Evolutionary conservation across 1,284 basidiomycete genomes (phyloP).

Genomic region (Peniophora sp.): DNA sequence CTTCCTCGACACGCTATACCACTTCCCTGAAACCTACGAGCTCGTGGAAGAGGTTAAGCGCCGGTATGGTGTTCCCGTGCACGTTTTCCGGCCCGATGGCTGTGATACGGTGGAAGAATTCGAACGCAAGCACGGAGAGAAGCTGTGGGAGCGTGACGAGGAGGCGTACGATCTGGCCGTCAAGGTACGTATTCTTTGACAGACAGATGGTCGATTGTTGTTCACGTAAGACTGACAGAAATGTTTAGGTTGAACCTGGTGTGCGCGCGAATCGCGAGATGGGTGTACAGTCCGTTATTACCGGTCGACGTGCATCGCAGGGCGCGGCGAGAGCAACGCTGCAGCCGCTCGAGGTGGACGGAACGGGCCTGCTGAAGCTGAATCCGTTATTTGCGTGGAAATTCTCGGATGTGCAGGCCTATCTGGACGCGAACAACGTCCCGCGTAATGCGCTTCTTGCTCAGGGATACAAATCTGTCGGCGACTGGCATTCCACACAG

Average conservation of each 20-base stretch:
- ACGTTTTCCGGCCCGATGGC: slow-evolving; percentile 75
- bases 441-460: slow-evolving; percentile 86
- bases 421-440: slow-evolving; percentile 78
- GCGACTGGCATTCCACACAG: slow-evolving; percentile 94
- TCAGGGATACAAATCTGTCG: slow-evolving; percentile 90
- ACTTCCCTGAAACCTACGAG: slow-evolving; percentile 89
- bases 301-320: slow-evolving; percentile 88
- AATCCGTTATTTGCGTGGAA: slow-evolving; percentile 93
- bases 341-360: slow-evolving; percentile 86
- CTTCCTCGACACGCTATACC: slow-evolving; percentile 95
- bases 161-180: slow-evolving; percentile 87
- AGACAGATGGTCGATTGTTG: neutral
- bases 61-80: slow-evolving; percentile 68
- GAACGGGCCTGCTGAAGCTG: slow-evolving; percentile 88
- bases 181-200: slow-evolving; percentile 50
- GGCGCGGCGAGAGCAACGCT: slow-evolving; percentile 82
- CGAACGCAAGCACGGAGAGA: slow-evolving; percentile 74
- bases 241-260: slow-evolving; percentile 80
- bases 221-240: slow-evolving; percentile 1
- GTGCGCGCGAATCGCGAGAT: slow-evolving; percentile 82
- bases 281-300: slow-evolving; percentile 84
- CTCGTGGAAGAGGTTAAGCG: slow-evolving; percentile 76
- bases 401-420: slow-evolving; percentile 81
- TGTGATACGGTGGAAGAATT: slow-evolving; percentile 71
- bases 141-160: slow-evolving; percentile 88